Conservation (phyloP, 179 eudicot species). For the Gypsophila paniculata region DNA sequence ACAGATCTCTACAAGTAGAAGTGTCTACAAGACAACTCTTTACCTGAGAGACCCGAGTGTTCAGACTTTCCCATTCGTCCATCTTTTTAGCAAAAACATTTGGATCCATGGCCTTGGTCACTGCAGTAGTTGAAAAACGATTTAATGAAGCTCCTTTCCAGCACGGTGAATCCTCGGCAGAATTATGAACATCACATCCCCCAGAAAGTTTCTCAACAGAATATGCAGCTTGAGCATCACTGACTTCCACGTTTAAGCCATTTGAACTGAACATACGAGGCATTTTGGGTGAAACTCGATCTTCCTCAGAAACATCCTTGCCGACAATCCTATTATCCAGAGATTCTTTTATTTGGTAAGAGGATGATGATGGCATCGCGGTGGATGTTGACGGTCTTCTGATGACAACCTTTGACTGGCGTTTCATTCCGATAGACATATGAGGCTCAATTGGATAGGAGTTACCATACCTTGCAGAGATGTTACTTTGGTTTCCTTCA, state of each 20-base stretch:
- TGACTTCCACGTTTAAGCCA: constrained; percentile 27
- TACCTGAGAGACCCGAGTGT: constrained; percentile 31
- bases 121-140: constrained; percentile 39
- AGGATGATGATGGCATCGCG: constrained; percentile 27
- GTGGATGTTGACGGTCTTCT: constrained; percentile 27
- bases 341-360: constrained; percentile 27
- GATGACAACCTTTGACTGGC: constrained; percentile 24
- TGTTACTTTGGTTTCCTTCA: constrained; percentile 15
- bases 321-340: constrained; percentile 17
- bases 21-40: constrained; percentile 20
- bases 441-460: constrained; percentile 36
- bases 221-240: constrained; percentile 33
- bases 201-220: constrained; percentile 47
- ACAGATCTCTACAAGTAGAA: constrained; percentile 26
- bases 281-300: constrained; percentile 30
- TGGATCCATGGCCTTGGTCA: constrained; percentile 30
- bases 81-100: constrained; percentile 28
- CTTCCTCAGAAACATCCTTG: constrained; percentile 27
- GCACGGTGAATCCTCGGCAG: constrained; percentile 91
- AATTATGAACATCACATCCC: constrained; percentile 43
- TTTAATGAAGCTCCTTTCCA: constrained; percentile 84
- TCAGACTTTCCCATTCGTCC: constrained; percentile 31
- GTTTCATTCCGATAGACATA: constrained; percentile 21
- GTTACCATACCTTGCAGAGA: constrained; percentile 21
- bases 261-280: constrained; percentile 30